Percentiles rank a stretch among this genome's conserved stretches.
phyloP scores from a whole-genome alignment of 1,284 basidiomycete genomes.

The Trichosporon ovoides region DNA sequence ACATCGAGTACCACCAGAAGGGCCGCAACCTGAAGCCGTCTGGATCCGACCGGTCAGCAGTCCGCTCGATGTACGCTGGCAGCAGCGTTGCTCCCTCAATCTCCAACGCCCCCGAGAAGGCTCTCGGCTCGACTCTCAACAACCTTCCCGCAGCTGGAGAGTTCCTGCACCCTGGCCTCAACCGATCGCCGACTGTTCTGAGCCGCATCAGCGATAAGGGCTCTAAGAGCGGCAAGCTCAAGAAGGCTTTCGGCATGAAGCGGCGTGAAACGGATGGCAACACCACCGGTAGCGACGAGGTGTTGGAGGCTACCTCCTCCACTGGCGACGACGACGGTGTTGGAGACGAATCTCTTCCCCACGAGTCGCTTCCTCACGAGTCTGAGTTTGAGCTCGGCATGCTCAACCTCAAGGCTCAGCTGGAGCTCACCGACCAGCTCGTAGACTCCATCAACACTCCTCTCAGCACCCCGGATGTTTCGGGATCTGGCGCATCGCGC shows the following conservation, averaged over 20 bases:
- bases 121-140: conserved; percentile 17
- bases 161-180: conserved; percentile 42
- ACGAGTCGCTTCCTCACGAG: too few relatives aligned
- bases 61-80: conserved; percentile 10
- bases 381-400: conserved; percentile 66
- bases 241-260: not conserved
- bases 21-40: conserved; percentile 8
- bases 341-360: conserved; percentile 45
- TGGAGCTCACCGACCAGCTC: conserved; percentile 70
- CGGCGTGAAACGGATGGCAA: conserved; percentile 9
- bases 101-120: conserved; percentile 24
- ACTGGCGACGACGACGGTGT: conserved; percentile 21
- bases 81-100: not conserved
- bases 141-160: conserved; percentile 31
- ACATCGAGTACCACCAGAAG: conserved; percentile 60
- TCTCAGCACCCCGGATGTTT: conserved; percentile 23
- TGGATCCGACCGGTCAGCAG: conserved; percentile 6
- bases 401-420: conserved; percentile 69
- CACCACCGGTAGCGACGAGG: conserved; percentile 21
- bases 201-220: conserved; percentile 31
- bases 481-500: conserved; percentile 38
- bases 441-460: conserved; percentile 55
- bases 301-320: conserved; percentile 22
- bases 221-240: not conserved
- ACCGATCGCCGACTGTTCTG: conserved; percentile 50